Conservation (phyloP, 768 basidiomycete species). For the Asterophora lycoperdoides region DNA sequence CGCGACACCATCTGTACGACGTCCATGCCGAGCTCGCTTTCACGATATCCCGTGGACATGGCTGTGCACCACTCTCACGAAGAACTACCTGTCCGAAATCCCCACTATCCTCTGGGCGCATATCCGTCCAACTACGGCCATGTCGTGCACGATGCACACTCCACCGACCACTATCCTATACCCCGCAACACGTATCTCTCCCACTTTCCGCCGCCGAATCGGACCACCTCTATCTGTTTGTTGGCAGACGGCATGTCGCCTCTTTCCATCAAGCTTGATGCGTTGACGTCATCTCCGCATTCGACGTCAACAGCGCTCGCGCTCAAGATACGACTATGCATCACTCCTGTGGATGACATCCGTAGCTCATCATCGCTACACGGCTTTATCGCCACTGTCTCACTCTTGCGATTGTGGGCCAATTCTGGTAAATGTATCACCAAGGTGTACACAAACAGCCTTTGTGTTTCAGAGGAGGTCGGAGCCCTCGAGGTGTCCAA, state of each 20-base stretch:
- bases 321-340: conserved; percentile 52
- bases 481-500: conserved; percentile 47
- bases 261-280: conserved; percentile 55
- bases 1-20: conserved; percentile 7
- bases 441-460: conserved; percentile 48
- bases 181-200: conserved; percentile 10
- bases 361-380: conserved; percentile 53
- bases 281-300: conserved; percentile 38
- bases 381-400: conserved; percentile 57
- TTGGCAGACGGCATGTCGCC: conserved; percentile 69
- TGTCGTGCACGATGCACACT: neutral
- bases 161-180: conserved; percentile 1
- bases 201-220: conserved; percentile 18
- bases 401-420: conserved; percentile 50
- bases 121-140: conserved; percentile 12
- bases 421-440: conserved; percentile 61
- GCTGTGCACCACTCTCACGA: conserved; percentile 8
- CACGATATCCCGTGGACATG: conserved; percentile 14
- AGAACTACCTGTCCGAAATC: conserved; percentile 9
- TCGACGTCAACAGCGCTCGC: conserved; percentile 34
- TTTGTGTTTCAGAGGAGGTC: conserved; percentile 49
- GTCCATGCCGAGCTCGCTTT: conserved; percentile 15
- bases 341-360: conserved; percentile 52
- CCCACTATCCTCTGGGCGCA: conserved; percentile 10
- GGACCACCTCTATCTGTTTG: conserved; percentile 44